These are phyloP conservation scores for Pseudogymnoascus sp. DNA, from an alignment of 2,329 filamentous ascomycete species.

Conservation along the genomic window DNA sequence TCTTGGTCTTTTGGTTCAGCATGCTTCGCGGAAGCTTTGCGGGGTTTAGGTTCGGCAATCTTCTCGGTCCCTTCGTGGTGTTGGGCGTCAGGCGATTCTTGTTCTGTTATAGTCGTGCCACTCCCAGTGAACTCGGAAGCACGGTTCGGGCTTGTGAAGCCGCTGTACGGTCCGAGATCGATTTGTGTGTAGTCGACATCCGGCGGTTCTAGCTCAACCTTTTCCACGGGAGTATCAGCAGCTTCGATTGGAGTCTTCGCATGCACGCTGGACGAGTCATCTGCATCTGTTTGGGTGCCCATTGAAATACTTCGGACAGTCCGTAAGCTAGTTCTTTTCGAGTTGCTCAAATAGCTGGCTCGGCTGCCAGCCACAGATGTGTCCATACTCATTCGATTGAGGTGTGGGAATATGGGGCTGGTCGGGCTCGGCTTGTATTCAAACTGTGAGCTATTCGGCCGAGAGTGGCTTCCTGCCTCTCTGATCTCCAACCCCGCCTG, in stretches of 20 bases:
- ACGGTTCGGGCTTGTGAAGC: slow-evolving; percentile 19
- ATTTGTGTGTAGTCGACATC: slow-evolving; percentile 56
- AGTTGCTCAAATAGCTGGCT: slow-evolving; percentile 68
- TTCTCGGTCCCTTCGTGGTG: slow-evolving; percentile 27
- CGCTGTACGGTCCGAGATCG: slow-evolving; percentile 40
- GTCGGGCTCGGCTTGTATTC: slow-evolving; percentile 71
- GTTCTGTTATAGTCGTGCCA: slow-evolving; percentile 7
- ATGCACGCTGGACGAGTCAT: slow-evolving; percentile 41
- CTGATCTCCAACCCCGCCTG: slow-evolving; percentile 82
- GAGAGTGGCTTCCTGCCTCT: slow-evolving; percentile 71
- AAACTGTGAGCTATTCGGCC: slow-evolving; percentile 73
- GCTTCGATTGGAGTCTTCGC: slow-evolving; percentile 26
- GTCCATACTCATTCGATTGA: slow-evolving; percentile 60
- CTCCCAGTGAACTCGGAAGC: slow-evolving; percentile 24
- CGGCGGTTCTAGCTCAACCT: slow-evolving; percentile 36
- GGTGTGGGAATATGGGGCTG: slow-evolving; percentile 59
- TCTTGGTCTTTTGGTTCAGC: slow-evolving; percentile 27
- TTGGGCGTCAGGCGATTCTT: slow-evolving; percentile 21
- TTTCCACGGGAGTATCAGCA: slow-evolving; percentile 33
- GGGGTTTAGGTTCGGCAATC: slow-evolving; percentile 28
- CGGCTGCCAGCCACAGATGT: slow-evolving; percentile 54
- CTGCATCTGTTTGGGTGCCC: slow-evolving; percentile 53
- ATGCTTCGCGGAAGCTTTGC: slow-evolving; percentile 27
- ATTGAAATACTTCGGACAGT: slow-evolving; percentile 64
- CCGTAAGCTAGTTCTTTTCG: slow-evolving; percentile 44